Base-by-base conservation (phyloP, 2,329 filamentous ascomycete genomes). In the Dothistroma septosporum region DNA sequence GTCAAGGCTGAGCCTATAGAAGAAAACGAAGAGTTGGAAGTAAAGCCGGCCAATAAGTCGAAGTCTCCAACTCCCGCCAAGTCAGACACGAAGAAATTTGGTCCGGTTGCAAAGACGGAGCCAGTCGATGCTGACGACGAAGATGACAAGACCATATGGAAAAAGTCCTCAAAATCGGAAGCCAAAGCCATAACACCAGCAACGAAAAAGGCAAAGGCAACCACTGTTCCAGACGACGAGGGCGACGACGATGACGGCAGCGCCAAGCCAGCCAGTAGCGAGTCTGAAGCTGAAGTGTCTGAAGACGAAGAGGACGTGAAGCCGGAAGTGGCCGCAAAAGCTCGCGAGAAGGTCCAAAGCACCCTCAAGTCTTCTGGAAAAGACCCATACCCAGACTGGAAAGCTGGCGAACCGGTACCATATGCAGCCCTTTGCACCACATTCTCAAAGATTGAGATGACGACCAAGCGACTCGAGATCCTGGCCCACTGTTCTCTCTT, bases 371-470 rank as follows among this genome's bases (percentile, higher is more conserved):
- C 84, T 19, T 85, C 82, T 55, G 80, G 77, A 44, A 89, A 91
- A 66, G 89, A 96, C 70, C 87, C 89, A n/a, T 97, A 93, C 75
- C 92, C 92, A 0, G 93, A 99, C 76, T 99, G 94, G 94, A 89
- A 91, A 73, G 79, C 89, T 52, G 92, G 92, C 52, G 84, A 89
- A 53, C 91, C 93, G 11, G 92, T 97, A 1, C 94, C 94, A 0
- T 99, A 97, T 70, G 93, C 92, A 28, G 94, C 94, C 12, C 83
- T 99, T 8, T 97, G 94, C 76, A 91, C 87, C 11, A 97, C 94
- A 0, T 97, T 97, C 70, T 97, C 92, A 1, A 85, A 96, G 35
- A 87, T 97, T 57, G 94, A 99, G 77, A 87, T 96, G 81, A 99
- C 93, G 0, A 91, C 90, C 6, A 97, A 97, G 74, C 86, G 94